A percentile compares a stretch with the other conserved stretches of the same genome.
These are phyloP conservation scores for Colletotrichum sp. DNA, from an alignment of 2,329 filamentous ascomycete species.

Conservation along the genomic window DNA sequence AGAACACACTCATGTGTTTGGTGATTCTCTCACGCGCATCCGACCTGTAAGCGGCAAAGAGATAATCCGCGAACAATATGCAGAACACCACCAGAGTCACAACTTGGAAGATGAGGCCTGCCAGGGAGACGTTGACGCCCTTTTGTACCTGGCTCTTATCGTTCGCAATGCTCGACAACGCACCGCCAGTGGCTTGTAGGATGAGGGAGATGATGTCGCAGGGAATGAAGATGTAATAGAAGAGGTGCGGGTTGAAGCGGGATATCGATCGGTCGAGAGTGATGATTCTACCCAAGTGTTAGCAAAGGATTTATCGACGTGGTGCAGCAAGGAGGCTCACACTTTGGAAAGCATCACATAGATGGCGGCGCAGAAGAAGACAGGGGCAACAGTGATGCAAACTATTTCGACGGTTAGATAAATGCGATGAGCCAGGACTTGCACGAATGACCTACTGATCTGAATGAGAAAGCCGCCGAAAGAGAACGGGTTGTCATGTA, in stretches of 20 bases:
- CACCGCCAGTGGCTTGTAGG: constrained; percentile 58
- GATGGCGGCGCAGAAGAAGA: constrained; percentile 32
- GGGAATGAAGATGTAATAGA: constrained; percentile 47
- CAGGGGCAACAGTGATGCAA: constrained; percentile 34
- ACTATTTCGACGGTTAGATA: constrained; percentile 19
- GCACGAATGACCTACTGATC: constrained; percentile 43
- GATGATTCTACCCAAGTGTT: constrained; percentile 26
- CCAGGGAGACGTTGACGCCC: constrained; percentile 55
- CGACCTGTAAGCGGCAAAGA: constrained; percentile 29
- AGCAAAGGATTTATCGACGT: neutral
- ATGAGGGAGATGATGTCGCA: constrained; percentile 56
- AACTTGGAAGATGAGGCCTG: constrained; percentile 57
- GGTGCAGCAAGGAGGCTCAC: constrained; percentile 18
- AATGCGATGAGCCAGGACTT: fast-evolving
- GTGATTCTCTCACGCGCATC: constrained; percentile 31
- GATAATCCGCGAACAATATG: constrained; percentile 45
- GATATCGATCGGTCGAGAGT: constrained; percentile 26
- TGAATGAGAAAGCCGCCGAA: constrained; percentile 67
- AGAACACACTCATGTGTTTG: constrained; percentile 51
- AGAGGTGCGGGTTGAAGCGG: constrained; percentile 32
- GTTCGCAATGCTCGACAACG: constrained; percentile 36
- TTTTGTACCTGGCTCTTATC: constrained; percentile 26
- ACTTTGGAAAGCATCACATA: constrained; percentile 28
- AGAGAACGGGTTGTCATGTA: constrained; percentile 61
- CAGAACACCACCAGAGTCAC: constrained; percentile 52